phyloP scores from a whole-genome alignment of 2,329 filamentous ascomycete genomes.

The Trichophyton mentagrophytes region DNA sequence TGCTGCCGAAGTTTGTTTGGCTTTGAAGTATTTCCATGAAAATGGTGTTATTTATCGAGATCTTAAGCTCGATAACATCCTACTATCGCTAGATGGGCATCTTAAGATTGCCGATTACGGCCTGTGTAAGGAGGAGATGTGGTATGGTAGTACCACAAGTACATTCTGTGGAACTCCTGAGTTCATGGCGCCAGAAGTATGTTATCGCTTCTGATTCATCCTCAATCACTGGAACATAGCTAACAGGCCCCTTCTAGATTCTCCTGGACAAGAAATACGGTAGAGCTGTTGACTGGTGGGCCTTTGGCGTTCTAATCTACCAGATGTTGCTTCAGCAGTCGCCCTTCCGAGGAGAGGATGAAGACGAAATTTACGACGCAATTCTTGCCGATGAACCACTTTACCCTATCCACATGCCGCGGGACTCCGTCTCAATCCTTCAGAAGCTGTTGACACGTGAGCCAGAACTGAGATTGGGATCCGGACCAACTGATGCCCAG shows the following conservation, averaged over 20 bases:
- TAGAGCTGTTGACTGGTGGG: slow-evolving; percentile 97
- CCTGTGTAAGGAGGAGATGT: slow-evolving; percentile 99
- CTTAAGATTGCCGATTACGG: slow-evolving; percentile 99
- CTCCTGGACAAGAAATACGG: slow-evolving; percentile 97
- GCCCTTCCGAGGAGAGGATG: slow-evolving; percentile 95
- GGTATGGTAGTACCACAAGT: slow-evolving; percentile 91
- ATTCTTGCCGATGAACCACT: slow-evolving; percentile 95
- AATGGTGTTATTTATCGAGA: slow-evolving; percentile 95
- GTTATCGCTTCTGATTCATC: slow-evolving; percentile 14
- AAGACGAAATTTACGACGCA: slow-evolving; percentile 98
- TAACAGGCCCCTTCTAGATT: slow-evolving; percentile 47
- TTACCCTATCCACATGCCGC: slow-evolving; percentile 97
- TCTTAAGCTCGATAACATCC: slow-evolving; percentile 73
- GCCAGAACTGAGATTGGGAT: slow-evolving; percentile 82
- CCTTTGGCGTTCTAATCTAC: slow-evolving; percentile 96
- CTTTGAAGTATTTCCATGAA: slow-evolving; percentile 97
- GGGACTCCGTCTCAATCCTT: slow-evolving; percentile 91
- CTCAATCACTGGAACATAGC: slow-evolving; percentile 2
- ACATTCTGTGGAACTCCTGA: slow-evolving; percentile 99
- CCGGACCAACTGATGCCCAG: slow-evolving; percentile 90
- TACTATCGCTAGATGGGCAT: slow-evolving; percentile 86
- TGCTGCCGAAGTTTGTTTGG: slow-evolving; percentile 90
- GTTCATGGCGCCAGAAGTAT: slow-evolving; percentile 96
- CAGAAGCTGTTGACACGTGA: slow-evolving; percentile 95
- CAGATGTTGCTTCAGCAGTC: slow-evolving; percentile 99